Conservation (phyloP, 2,329 filamentous ascomycete species). For the Fusarium equiseti region DNA sequence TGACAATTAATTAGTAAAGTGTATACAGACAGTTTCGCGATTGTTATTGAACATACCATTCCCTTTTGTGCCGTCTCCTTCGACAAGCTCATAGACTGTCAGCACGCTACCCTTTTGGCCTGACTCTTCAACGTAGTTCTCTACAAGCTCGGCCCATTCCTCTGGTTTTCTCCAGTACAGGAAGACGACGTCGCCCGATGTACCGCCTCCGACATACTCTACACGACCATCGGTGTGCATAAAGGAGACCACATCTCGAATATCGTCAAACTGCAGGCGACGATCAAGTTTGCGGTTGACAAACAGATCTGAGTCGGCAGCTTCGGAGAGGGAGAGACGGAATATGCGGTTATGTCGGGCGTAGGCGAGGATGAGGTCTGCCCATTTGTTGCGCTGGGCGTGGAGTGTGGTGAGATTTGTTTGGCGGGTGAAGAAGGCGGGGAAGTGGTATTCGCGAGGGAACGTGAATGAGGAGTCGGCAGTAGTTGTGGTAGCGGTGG, state of each 20-base stretch:
- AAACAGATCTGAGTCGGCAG: conserved; percentile 69
- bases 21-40: background rate
- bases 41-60: conserved; percentile 64
- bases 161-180: conserved; percentile 89
- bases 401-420: conserved; percentile 78
- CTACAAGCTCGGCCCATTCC: conserved; percentile 87
- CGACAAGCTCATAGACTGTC: conserved; percentile 90
- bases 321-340: conserved; percentile 73
- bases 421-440: conserved; percentile 87
- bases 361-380: conserved; percentile 85
- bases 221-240: conserved; percentile 70
- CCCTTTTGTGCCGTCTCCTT: conserved; percentile 83
- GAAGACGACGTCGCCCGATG: conserved; percentile 67
- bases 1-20: conserved; percentile 49
- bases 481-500: background rate
- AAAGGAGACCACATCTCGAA: conserved; percentile 69
- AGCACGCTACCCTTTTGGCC: conserved; percentile 90
- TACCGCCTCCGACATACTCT: conserved; percentile 70
- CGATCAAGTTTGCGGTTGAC: conserved; percentile 67
- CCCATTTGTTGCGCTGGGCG: conserved; percentile 87
- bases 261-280: conserved; percentile 63
- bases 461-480: conserved; percentile 61
- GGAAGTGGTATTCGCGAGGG: conserved; percentile 78
- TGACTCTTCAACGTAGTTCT: conserved; percentile 86
- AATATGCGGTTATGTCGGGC: conserved; percentile 82